Base-by-base conservation (phyloP, 495 filamentous ascomycete species). In the Staphylotrichum tortipilum region DNA sequence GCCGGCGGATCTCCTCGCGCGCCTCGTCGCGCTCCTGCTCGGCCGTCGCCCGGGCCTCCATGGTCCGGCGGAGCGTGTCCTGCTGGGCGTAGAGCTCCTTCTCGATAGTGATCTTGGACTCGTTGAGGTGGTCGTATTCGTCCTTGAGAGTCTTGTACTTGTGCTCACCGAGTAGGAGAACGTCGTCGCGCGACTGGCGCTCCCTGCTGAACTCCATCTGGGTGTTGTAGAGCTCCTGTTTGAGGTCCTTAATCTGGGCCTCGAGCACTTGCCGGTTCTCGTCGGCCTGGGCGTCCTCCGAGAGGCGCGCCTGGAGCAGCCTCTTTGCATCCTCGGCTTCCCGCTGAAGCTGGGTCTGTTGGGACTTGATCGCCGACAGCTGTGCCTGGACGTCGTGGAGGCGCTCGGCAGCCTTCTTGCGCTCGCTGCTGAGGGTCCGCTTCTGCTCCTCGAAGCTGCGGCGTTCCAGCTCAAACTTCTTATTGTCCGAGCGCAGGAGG, bases 11-110 rank as follows among this genome's bases (percentile, higher is more conserved):
- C 63, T 98, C 92, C 14, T 76, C 72, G 41, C 95, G 89, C 19
- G 91, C 80, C 17, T 94, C 88, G 58, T 95, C 91, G 3, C 89
- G 88, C 49, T 92, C 87, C 40, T 82, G 78, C 58, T 98, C 94
- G 4, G 85, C 87, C 17, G 78, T 73, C 9, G 82, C 69, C 10
- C 88, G 79, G 24, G 83, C 84, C 66, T 94, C 89, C 34, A 85
- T 86, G 8, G 90, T 85, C 17, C 92, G 85, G 18, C 92, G 85
- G 38, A 96, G 79, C 12, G 85, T 86, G 62, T 98, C 92, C 65
- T 96, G 90, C 57, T 97, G 92, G n/a, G 85, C 81, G 63, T 96
- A 97, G 68, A 98, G 88, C 65, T 97, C 94, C 66, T 95, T 96
- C 64, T 98, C 92, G 47, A 98, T 96, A 33, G 78, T 92, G 56